Conservation (phyloP, 164 flowering plant species). For the Stephania yunnanensis region DNA sequence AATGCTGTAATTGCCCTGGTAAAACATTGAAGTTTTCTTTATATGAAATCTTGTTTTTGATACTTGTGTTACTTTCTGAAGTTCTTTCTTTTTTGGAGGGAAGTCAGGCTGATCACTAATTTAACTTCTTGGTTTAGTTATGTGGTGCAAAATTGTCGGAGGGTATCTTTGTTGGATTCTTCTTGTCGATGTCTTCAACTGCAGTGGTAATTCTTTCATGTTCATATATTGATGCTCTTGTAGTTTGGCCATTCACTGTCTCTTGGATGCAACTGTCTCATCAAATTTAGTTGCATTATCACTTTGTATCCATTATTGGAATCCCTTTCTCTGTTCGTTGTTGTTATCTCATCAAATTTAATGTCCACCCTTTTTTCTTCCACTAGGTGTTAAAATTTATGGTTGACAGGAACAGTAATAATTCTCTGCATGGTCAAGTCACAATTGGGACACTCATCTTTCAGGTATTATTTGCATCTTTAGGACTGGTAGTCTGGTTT, state of each 20-base stretch:
- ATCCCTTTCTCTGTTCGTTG: not conserved
- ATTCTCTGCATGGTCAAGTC: constrained; percentile 88
- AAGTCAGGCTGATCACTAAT: constrained; percentile 6
- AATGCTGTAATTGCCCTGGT: constrained; percentile 72
- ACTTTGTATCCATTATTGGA: not conserved
- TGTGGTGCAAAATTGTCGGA: constrained; percentile 93
- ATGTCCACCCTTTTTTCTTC: constrained; percentile 10
- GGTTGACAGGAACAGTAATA: constrained; percentile 56
- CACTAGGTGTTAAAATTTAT: constrained; percentile 80
- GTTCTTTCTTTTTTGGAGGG: constrained; percentile 3
- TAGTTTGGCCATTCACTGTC: not conserved
- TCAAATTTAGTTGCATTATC: constrained; percentile 1
- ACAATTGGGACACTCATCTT: constrained; percentile 91
- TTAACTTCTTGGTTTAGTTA: constrained; percentile 38
- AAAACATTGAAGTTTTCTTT: constrained; percentile 15
- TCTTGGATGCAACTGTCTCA: not conserved
- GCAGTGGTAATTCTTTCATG: constrained; percentile 63
- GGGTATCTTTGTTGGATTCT: constrained; percentile 85
- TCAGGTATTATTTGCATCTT: constrained; percentile 49
- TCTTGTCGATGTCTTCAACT: constrained; percentile 97
- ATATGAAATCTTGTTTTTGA: not conserved
- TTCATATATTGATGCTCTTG: constrained; percentile 5
- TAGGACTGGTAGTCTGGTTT: not conserved
- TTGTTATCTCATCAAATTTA: not conserved
- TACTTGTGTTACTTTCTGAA: not conserved